Evolutionary conservation across 2,329 filamentous ascomycete genomes (phyloP).

Genomic region (Boeremia lycopersici): DNA sequence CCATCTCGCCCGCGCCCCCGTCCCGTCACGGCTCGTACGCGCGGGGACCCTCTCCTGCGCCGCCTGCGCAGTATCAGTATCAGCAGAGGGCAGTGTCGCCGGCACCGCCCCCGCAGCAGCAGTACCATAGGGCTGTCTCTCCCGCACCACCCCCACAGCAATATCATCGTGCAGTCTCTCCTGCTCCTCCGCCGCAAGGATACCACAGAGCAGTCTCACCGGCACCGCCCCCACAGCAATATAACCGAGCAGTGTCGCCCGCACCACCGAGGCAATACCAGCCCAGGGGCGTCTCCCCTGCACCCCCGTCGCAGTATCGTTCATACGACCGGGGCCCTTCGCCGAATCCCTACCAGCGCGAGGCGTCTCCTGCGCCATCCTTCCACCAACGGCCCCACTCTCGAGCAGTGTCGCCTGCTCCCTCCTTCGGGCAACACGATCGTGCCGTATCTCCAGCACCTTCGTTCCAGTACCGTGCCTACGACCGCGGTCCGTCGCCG

Average conservation of each 20-base stretch:
- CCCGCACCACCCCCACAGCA: slow-evolving; percentile 34
- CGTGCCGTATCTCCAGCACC: slow-evolving; percentile 42
- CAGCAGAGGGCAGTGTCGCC: slow-evolving; percentile 25
- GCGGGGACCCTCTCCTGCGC: slow-evolving; percentile 31
- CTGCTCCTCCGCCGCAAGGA: slow-evolving; percentile 32
- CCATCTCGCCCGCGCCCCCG: slow-evolving; percentile 31
- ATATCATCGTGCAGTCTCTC: slow-evolving; percentile 33
- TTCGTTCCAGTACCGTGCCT: slow-evolving; percentile 43
- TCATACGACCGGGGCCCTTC: slow-evolving; percentile 33
- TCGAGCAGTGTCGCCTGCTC: slow-evolving; percentile 39
- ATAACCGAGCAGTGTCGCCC: slow-evolving; percentile 30
- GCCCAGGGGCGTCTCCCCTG: slow-evolving; percentile 35
- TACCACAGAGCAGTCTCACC: slow-evolving; percentile 34
- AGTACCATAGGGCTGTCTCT: slow-evolving; percentile 17
- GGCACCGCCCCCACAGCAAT: slow-evolving; percentile 29
- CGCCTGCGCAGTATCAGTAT: slow-evolving; percentile 27
- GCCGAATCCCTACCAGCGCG: slow-evolving; percentile 39
- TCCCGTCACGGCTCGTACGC: slow-evolving; percentile 18
- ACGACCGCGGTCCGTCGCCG: slow-evolving; percentile 51
- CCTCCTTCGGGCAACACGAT: slow-evolving; percentile 35
- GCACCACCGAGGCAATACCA: slow-evolving; percentile 32
- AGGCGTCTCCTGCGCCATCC: slow-evolving; percentile 37
- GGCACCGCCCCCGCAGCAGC: slow-evolving; percentile 25
- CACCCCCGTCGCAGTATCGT: slow-evolving; percentile 34
- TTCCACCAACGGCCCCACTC: slow-evolving; percentile 31